Evolutionary conservation across 2,329 filamentous ascomycete species (phyloP).

Genomic region (Cladosporium cucumerinum): DNA sequence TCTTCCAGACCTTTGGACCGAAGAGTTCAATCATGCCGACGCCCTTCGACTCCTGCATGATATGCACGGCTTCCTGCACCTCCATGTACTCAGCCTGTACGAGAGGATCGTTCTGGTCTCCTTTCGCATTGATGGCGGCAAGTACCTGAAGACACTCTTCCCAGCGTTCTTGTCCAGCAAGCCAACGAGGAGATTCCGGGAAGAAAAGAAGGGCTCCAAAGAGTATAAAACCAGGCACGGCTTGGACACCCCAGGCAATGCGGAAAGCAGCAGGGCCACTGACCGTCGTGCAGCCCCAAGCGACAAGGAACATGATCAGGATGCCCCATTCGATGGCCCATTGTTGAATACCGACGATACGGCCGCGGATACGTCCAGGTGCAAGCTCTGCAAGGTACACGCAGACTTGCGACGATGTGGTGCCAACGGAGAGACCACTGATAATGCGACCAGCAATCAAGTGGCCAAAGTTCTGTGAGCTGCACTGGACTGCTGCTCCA

Average conservation of each 20-base stretch:
- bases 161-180: slow-evolving; percentile 45
- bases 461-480: slow-evolving; percentile 63
- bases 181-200: slow-evolving; percentile 46
- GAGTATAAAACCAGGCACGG: slow-evolving; percentile 40
- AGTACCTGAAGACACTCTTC: slow-evolving; percentile 43
- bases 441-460: slow-evolving; percentile 67
- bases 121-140: slow-evolving; percentile 41
- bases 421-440: slow-evolving; percentile 68
- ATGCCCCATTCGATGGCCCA: slow-evolving; percentile 66
- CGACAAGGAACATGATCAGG: slow-evolving; percentile 65
- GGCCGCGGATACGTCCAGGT: slow-evolving; percentile 54
- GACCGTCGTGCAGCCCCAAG: slow-evolving; percentile 61
- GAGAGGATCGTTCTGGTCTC: slow-evolving; percentile 40
- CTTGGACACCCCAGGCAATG: slow-evolving; percentile 42
- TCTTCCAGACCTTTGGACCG: slow-evolving; percentile 54
- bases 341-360: slow-evolving; percentile 67
- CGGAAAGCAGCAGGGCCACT: slow-evolving; percentile 48
- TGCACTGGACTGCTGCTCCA: slow-evolving; percentile 60
- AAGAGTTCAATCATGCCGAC: slow-evolving; percentile 44
- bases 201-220: slow-evolving; percentile 42
- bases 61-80: slow-evolving; percentile 39
- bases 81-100: slow-evolving; percentile 49
- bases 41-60: slow-evolving; percentile 40
- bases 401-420: slow-evolving; percentile 65
- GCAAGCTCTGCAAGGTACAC: slow-evolving; percentile 63